Percentiles rank a stretch among this genome's conserved stretches.
Conservation (phyloP, 108 stramenopile species). For the Nitzschia sp. region DNA sequence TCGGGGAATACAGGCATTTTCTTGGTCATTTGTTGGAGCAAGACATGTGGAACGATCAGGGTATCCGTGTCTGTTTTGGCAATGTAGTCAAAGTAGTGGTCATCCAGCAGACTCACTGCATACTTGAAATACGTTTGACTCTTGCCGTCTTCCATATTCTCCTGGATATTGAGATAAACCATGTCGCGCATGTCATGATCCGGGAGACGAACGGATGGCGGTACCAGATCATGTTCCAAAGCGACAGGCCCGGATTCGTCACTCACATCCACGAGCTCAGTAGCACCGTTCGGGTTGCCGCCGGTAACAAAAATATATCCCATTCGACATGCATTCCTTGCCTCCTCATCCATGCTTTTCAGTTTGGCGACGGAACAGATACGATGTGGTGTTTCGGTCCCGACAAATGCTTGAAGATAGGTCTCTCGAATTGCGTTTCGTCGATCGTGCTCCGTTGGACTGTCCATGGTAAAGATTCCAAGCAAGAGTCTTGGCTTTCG, state of each 20-base stretch:
- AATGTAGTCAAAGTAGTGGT: slow-evolving; percentile 32
- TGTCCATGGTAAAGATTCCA: slow-evolving; percentile 18
- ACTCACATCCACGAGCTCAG: slow-evolving; percentile 6
- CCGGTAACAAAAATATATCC: slow-evolving; percentile 21
- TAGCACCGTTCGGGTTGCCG: background rate
- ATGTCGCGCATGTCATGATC: slow-evolving; percentile 15
- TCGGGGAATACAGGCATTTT: slow-evolving; percentile 18
- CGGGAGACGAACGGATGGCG: background rate
- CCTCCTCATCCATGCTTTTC: background rate
- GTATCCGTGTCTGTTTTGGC: slow-evolving; percentile 27
- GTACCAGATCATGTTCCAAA: background rate
- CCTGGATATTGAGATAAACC: slow-evolving; percentile 19
- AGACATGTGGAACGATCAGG: slow-evolving; percentile 1
- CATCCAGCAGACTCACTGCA: slow-evolving; percentile 11
- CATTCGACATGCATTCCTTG: slow-evolving; percentile 4
- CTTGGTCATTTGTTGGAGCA: slow-evolving; percentile 7
- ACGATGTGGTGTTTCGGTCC: slow-evolving; percentile 7
- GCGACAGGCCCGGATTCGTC: background rate
- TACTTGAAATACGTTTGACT: slow-evolving; percentile 33
- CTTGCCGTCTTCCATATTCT: slow-evolving; percentile 29
- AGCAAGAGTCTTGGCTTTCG: background rate
- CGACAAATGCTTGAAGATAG: background rate
- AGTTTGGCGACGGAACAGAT: slow-evolving; percentile 19
- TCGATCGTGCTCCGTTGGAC: background rate
- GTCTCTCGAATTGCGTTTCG: background rate